A percentile compares a stretch with the other conserved stretches of the same genome.
Evolutionary conservation across 169 alveolate genomes (phyloP).

Genomic region (Amoebophrya sp.): DNA sequence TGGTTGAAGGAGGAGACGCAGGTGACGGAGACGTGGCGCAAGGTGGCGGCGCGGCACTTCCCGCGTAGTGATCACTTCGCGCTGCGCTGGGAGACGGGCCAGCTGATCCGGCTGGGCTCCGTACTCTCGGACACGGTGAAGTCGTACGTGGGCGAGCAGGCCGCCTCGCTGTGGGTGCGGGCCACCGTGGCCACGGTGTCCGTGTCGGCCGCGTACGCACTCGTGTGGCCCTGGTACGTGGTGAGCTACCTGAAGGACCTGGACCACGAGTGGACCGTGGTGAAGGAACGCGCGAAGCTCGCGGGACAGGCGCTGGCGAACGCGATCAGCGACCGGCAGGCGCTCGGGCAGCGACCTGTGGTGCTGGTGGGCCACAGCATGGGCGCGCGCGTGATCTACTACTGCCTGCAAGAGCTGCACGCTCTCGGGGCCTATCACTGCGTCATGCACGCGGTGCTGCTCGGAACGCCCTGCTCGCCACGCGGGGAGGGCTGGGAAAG

Average conservation of each 20-base stretch:
- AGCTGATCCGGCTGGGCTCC: background rate
- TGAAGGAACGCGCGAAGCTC: conserved; percentile 64
- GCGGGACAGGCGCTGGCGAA: conserved; percentile 73
- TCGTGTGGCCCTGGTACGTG: background rate
- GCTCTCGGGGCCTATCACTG: background rate
- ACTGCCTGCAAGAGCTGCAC: conserved; percentile 60
- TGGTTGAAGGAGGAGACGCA: background rate
- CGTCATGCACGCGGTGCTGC: background rate
- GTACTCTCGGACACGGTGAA: background rate
- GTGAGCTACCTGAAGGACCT: conserved; percentile 22
- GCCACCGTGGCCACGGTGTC: background rate
- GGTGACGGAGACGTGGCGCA: background rate
- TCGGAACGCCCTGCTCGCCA: background rate
- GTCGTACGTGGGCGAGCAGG: background rate
- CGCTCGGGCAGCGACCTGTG: conserved; percentile 75
- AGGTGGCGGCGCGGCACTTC: background rate
- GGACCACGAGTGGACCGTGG: conserved; percentile 69
- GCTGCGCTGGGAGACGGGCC: background rate
- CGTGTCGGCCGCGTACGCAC: background rate
- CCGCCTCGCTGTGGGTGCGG: background rate
- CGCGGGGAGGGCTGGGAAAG: background rate
- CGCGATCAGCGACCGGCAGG: conserved; percentile 56
- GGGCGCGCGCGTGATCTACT: conserved; percentile 74
- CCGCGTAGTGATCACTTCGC: background rate
- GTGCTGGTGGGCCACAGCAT: conserved; percentile 72